phyloP scores from a whole-genome alignment of 768 basidiomycete species.

The Exidia glandulosa region DNA sequence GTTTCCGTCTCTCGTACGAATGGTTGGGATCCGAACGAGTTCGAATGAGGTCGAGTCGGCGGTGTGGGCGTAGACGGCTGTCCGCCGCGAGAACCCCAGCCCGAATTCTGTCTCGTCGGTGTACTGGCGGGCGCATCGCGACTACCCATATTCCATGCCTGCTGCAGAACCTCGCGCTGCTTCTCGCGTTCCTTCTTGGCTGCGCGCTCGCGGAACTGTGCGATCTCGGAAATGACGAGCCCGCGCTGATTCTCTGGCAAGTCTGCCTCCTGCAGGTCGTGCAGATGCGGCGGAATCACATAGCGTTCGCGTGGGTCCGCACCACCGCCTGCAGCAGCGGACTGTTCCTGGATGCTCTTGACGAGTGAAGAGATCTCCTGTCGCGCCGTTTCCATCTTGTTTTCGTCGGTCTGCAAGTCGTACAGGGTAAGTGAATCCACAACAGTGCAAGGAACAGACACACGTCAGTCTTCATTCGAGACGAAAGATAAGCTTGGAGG shows the following conservation, averaged over 20 bases:
- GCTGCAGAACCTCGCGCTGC: constrained; percentile 43
- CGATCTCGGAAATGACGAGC: constrained; percentile 91
- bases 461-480: constrained; percentile 75
- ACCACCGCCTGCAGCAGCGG: constrained; percentile 65
- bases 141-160: constrained; percentile 9
- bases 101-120: constrained; percentile 78
- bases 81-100: constrained; percentile 36
- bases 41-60: neutral
- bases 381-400: constrained; percentile 49
- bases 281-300: constrained; percentile 89
- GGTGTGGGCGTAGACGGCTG: constrained; percentile 6
- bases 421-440: neutral
- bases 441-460: constrained; percentile 19
- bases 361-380: constrained; percentile 54
- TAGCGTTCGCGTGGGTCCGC: constrained; percentile 76
- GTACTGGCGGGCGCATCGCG: constrained; percentile 7
- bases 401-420: constrained; percentile 54
- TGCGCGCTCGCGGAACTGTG: constrained; percentile 88
- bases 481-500: constrained; percentile 73
- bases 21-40: constrained; percentile 43
- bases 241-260: constrained; percentile 85
- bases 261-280: constrained; percentile 93
- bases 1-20: constrained; percentile 53
- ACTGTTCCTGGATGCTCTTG: constrained; percentile 57
- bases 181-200: constrained; percentile 88